A percentile compares a stretch with the other conserved stretches of the same genome.
These are phyloP conservation scores for Fusarium sp. DNA, from an alignment of 2,329 filamentous ascomycete genomes.

Conservation along the genomic window DNA sequence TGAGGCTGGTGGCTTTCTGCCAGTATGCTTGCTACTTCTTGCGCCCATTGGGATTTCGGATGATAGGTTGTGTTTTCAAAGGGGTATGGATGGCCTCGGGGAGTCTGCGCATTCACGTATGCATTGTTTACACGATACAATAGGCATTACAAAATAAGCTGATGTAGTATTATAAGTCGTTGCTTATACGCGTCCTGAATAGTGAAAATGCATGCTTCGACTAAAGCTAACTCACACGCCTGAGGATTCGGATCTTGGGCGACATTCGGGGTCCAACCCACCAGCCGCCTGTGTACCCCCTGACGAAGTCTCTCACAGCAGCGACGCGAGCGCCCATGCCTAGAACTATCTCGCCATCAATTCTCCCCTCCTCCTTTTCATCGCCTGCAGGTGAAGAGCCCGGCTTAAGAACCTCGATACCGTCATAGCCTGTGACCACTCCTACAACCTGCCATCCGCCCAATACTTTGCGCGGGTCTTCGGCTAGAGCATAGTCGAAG, in stretches of 20 bases:
- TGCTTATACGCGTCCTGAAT: background rate
- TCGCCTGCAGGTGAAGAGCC: slow-evolving; percentile 46
- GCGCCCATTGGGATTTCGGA: slow-evolving; percentile 15
- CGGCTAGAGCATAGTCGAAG: slow-evolving; percentile 72
- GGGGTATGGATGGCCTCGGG: slow-evolving; percentile 25
- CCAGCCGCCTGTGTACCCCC: slow-evolving; percentile 66
- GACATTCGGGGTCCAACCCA: slow-evolving; percentile 73
- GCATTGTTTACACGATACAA: slow-evolving; percentile 36
- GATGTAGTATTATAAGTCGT: slow-evolving; percentile 25
- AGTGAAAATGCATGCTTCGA: background rate
- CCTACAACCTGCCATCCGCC: slow-evolving; percentile 67
- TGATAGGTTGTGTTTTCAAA: slow-evolving; percentile 20
- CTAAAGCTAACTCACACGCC: slow-evolving; percentile 30
- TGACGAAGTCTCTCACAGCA: slow-evolving; percentile 55
- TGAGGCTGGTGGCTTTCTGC: slow-evolving; percentile 17
- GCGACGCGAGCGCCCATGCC: slow-evolving; percentile 59
- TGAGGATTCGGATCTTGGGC: slow-evolving; percentile 64
- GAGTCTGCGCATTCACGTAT: slow-evolving; percentile 29
- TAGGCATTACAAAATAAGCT: slow-evolving; percentile 32
- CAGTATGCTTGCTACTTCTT: slow-evolving; percentile 22
- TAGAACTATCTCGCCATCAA: slow-evolving; percentile 49
- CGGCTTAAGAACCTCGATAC: slow-evolving; percentile 68
- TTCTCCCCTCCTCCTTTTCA: slow-evolving; percentile 15
- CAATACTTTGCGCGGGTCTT: slow-evolving; percentile 60
- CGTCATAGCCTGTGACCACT: slow-evolving; percentile 67